Percentiles rank a stretch among this genome's conserved stretches.
These are phyloP conservation scores for Lachnellula arida DNA, from an alignment of 2,329 filamentous ascomycete genomes.

Conservation along the genomic window DNA sequence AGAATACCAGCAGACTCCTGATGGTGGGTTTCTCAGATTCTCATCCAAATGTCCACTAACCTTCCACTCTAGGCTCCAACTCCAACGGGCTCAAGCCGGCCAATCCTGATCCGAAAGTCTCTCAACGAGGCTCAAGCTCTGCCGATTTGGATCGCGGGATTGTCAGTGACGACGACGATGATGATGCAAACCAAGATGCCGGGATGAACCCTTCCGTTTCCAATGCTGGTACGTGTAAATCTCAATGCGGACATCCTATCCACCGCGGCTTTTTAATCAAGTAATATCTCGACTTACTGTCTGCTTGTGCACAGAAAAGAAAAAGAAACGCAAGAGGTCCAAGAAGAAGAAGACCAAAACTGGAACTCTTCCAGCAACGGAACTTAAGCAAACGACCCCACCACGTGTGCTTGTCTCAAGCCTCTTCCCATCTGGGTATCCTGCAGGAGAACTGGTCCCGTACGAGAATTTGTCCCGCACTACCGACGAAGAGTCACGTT, in stretches of 20 bases:
- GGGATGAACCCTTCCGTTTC: constrained; percentile 8
- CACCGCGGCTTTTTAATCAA: background rate
- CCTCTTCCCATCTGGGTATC: constrained; percentile 68
- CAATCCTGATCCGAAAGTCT: constrained; percentile 8
- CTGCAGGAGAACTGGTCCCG: constrained; percentile 72
- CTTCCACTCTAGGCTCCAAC: constrained; percentile 10
- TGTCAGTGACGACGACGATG: constrained; percentile 17
- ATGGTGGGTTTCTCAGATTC: constrained; percentile 14
- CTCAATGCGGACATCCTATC: background rate
- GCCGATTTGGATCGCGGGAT: constrained; percentile 24
- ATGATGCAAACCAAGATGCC: constrained; percentile 14
- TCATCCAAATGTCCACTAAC: background rate
- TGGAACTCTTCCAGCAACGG: constrained; percentile 47
- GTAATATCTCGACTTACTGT: background rate
- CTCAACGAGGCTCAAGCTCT: constrained; percentile 13
- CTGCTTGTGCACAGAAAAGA: constrained; percentile 9
- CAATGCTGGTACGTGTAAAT: constrained; percentile 12
- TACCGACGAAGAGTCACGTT: constrained; percentile 78
- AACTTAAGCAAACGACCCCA: constrained; percentile 70
- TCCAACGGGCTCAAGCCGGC: constrained; percentile 17
- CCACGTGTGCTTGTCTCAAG: constrained; percentile 69
- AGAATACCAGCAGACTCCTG: constrained; percentile 19
- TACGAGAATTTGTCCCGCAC: constrained; percentile 80
- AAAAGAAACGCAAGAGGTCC: constrained; percentile 59
- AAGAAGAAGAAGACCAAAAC: constrained; percentile 63